A percentile compares a stretch with the other conserved stretches of the same genome.
phyloP scores from a whole-genome alignment of 176 grass and related monocot genomes.

The Bothriochloa decipiens region DNA sequence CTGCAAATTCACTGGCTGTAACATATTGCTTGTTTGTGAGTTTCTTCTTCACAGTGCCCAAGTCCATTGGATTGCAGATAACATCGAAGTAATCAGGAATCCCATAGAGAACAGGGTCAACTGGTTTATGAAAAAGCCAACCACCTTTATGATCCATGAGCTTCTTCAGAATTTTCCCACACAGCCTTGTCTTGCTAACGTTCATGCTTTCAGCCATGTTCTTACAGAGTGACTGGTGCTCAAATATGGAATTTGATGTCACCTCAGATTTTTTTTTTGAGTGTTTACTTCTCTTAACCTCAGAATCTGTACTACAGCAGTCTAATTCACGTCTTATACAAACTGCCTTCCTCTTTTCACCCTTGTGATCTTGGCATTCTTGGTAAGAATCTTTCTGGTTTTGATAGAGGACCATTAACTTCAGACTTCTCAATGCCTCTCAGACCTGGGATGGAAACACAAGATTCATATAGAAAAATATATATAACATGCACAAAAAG shows the following conservation, averaged over 20 bases:
- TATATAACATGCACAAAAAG: background rate
- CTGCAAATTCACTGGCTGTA: conserved; percentile 56
- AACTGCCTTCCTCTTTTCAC: conserved; percentile 28
- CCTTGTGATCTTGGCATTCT: conserved; percentile 17
- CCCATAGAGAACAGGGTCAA: conserved; percentile 66
- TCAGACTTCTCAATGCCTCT: conserved; percentile 20
- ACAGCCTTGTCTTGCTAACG: conserved; percentile 57
- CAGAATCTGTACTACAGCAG: conserved; percentile 26
- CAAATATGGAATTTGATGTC: conserved; percentile 36
- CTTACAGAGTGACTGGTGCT: conserved; percentile 4
- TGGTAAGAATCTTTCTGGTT: conserved; percentile 14
- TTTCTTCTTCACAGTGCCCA: conserved; percentile 75
- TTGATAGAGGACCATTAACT: conserved; percentile 23
- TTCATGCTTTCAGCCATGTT: conserved; percentile 59
- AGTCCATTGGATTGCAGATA: conserved; percentile 79
- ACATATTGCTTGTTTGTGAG: conserved; percentile 60
- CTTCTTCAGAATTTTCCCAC: conserved; percentile 57
- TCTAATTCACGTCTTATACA: conserved; percentile 36
- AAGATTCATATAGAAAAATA: conserved; percentile 29
- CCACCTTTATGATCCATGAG: conserved; percentile 72
- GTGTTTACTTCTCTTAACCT: conserved; percentile 22
- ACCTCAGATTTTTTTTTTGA: conserved; percentile 22
- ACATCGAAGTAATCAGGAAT: conserved; percentile 91
- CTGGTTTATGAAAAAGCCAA: conserved; percentile 78
- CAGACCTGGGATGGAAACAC: conserved; percentile 25